Evolutionary conservation across 2,329 filamentous ascomycete genomes (phyloP).

Genomic region (Gremmenia infestans): DNA sequence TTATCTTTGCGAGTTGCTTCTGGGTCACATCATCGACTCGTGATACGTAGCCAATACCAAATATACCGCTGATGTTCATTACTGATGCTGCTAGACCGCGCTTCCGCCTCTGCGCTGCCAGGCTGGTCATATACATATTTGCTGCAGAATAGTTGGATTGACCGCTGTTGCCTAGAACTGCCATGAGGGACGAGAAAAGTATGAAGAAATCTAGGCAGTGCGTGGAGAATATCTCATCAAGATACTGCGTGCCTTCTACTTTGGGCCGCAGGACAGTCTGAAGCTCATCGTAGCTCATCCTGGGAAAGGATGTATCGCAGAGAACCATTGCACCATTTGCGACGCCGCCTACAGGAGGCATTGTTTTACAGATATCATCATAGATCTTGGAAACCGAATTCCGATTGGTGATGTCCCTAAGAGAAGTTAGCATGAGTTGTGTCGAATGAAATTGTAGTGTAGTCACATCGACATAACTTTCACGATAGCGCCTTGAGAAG

Average conservation of each 20-base stretch:
- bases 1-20: not conserved
- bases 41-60: slow-evolving; percentile 38
- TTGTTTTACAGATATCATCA: slow-evolving; percentile 2
- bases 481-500: not conserved
- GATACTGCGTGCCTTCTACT: slow-evolving; percentile 30
- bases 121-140: slow-evolving; percentile 38
- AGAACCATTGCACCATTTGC: slow-evolving; percentile 42
- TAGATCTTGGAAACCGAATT: not conserved
- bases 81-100: slow-evolving; percentile 37
- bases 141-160: slow-evolving; percentile 44
- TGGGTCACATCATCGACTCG: not conserved
- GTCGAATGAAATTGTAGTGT: not conserved
- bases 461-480: not conserved
- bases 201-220: slow-evolving; percentile 36
- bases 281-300: slow-evolving; percentile 28
- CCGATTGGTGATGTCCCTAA: slow-evolving; percentile 3
- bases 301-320: slow-evolving; percentile 30
- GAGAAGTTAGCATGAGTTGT: not conserved
- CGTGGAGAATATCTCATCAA: slow-evolving; percentile 31
- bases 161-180: slow-evolving; percentile 30
- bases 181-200: slow-evolving; percentile 31
- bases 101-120: slow-evolving; percentile 35
- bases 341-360: slow-evolving; percentile 36
- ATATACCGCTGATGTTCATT: slow-evolving; percentile 36
- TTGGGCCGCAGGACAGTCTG: slow-evolving; percentile 31